Evolutionary conservation across 805 yeast genomes (phyloP), one percentile per base, ranked within the genome.

Genomic region (Candida ipomoeae): DNA sequence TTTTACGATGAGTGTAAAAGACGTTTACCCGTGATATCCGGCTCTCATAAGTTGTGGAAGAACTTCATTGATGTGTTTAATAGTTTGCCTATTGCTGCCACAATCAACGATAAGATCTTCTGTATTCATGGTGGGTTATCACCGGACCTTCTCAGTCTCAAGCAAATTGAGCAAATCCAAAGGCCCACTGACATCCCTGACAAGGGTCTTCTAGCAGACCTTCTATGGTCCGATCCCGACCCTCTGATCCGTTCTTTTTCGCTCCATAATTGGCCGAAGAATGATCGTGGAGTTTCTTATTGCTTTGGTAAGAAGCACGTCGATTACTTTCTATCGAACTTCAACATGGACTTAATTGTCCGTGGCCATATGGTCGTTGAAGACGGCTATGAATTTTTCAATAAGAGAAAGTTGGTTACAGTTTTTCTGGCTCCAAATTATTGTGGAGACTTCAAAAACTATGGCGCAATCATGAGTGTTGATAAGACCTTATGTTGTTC

Each of bases 281-380:
- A 87, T 64, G 95, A 87, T 65, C 77, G 95, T 51, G 95, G 95
- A 42, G 94, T 87, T 2, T 83, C 89, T 5, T 87, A 83, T 61
- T 81, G 89, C 61, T 87, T 87, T 64, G 87, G 87, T 42, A 82
- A 80, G 56, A 84, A 79, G 48, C 85, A 85, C 47, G 88, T 87
- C n/a, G 85, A 83, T 58, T 74, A 78, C 56, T 87, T 87, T 62
- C 80, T 85, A 59, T 69, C 77, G 45, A 73, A 74, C 36, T 86
- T 87, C 64, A 81, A 83, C 48, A 83, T 87, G 68, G 95, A 87
- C 67, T 69, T 87, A 62, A 81, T 87, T 55, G 88, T 86, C 42
- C 72, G 95, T 60, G 95, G 92, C 6, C 95, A 87, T 64, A 87
- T 87, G 95, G 94, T 87, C 41, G 95, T 87, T 36, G 92, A 87